Evolutionary conservation across 805 yeast genomes (phyloP).

Genomic region (Kazachstania psychrophila): DNA sequence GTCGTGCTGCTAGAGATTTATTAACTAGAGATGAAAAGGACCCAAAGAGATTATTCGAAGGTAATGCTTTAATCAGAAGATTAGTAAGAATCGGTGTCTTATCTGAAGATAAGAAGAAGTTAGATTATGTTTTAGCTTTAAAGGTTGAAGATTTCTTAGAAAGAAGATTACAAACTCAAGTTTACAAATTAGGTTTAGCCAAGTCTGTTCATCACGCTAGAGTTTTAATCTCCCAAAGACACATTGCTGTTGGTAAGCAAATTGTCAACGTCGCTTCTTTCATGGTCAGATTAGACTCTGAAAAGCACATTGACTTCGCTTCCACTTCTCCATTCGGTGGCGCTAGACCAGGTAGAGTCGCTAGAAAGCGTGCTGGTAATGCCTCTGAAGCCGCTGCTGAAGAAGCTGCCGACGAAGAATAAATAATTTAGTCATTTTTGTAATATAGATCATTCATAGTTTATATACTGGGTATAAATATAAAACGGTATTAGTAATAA

Average conservation of each 20-base stretch:
- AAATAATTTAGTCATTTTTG: neutral
- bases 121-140: constrained; percentile 98
- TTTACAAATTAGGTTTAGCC: constrained; percentile 98
- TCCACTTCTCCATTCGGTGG: constrained; percentile 99
- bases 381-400: constrained; percentile 54
- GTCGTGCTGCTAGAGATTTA: constrained; percentile 99
- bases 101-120: constrained; percentile 98
- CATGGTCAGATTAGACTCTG: constrained; percentile 99
- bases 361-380: constrained; percentile 75
- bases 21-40: constrained; percentile 99
- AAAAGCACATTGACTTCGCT: constrained; percentile 99
- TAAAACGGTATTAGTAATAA: too few species aligned
- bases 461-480: too few species aligned
- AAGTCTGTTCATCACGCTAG: constrained; percentile 99
- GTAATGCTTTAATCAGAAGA: constrained; percentile 99
- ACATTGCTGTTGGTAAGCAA: constrained; percentile 99
- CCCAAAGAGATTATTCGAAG: constrained; percentile 99
- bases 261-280: constrained; percentile 96
- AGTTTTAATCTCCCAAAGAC: constrained; percentile 96
- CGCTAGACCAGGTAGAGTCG: constrained; percentile 99
- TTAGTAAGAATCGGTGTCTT: constrained; percentile 98
- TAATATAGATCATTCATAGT: neutral
- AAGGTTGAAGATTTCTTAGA: constrained; percentile 98
- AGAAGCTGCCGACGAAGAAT: constrained; percentile 56
- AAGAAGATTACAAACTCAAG: constrained; percentile 99